Evolutionary conservation across 2,329 filamentous ascomycete species (phyloP).

Genomic region (Neurospora sp.): DNA sequence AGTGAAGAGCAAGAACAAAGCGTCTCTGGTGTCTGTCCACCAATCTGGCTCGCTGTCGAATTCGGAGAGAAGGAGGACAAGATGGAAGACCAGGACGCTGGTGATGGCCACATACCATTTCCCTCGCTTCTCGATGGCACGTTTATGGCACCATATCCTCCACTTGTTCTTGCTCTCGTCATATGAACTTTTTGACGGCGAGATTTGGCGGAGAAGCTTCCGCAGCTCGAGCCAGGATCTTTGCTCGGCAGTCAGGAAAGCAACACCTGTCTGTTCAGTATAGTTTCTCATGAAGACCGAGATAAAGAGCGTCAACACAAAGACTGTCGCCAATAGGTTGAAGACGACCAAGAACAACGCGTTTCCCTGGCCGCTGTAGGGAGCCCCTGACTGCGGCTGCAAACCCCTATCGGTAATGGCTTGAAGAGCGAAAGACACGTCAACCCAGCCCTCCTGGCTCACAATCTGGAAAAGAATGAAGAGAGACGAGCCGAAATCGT

Average conservation of each 20-base stretch:
- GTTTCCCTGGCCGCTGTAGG: constrained; percentile 57
- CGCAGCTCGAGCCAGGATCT: constrained; percentile 92
- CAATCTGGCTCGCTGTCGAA: constrained; percentile 63
- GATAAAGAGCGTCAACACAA: constrained; percentile 93
- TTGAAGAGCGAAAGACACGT: constrained; percentile 80
- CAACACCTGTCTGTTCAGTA: constrained; percentile 95
- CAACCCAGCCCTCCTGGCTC: constrained; percentile 94
- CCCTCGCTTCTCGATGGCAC: constrained; percentile 88
- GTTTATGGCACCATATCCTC: constrained; percentile 90
- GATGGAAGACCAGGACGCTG: constrained; percentile 66
- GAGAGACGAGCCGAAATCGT: constrained; percentile 84
- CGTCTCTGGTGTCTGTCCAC: constrained; percentile 65
- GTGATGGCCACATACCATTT: constrained; percentile 84
- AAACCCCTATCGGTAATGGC: constrained; percentile 65
- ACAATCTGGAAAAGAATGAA: constrained; percentile 99
- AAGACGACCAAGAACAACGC: constrained; percentile 92
- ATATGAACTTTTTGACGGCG: constrained; percentile 85
- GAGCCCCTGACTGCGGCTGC: constrained; percentile 58
- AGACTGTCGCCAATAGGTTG: constrained; percentile 92
- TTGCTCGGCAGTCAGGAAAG: constrained; percentile 90
- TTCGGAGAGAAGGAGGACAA: constrained; percentile 75
- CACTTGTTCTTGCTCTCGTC: constrained; percentile 65
- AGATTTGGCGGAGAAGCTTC: constrained; percentile 85
- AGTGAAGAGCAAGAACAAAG: constrained; percentile 71
- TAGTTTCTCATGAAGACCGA: constrained; percentile 99